These are phyloP conservation scores for Linaria vulgaris DNA, from an alignment of 257 asterid species.

Conservation along the genomic window DNA sequence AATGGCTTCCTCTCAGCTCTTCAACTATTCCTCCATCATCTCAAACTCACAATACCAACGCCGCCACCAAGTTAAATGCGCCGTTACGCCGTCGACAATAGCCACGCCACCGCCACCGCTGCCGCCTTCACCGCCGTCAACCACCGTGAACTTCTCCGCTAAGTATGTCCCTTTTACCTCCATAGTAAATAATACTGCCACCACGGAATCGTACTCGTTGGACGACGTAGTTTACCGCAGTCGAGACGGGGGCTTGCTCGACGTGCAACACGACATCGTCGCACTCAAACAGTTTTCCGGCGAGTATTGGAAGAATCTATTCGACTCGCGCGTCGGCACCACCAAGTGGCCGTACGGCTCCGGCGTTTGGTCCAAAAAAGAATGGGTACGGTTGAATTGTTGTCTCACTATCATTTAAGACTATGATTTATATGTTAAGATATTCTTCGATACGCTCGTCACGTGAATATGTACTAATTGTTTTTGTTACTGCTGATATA, in stretches of 20 bases:
- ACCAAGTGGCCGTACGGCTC: conserved; percentile 69
- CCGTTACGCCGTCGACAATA: not conserved
- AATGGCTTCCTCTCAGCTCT: no score
- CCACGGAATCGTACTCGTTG: conserved; percentile 58
- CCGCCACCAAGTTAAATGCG: not conserved
- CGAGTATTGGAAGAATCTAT: conserved; percentile 46
- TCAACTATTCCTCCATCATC: no score
- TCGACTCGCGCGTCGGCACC: conserved; percentile 59
- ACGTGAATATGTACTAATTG: no score
- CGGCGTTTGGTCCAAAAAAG: conserved; percentile 71
- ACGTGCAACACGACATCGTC: conserved; percentile 57
- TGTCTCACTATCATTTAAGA: no score
- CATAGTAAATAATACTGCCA: conserved; percentile 28
- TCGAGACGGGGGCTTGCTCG: conserved; percentile 60
- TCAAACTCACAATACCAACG: no score
- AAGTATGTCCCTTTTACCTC: conserved; percentile 51
- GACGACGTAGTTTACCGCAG: conserved; percentile 61
- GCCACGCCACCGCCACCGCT: conserved; percentile 16
- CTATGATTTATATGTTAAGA: no score
- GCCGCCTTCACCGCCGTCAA: not conserved
- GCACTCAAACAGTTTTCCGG: conserved; percentile 55
- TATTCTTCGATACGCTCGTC: no score
- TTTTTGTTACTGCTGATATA: no score
- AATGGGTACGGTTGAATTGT: conserved; percentile 32
- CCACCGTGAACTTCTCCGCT: conserved; percentile 43